Evolutionary conservation across 148 eudicot genomes (phyloP).

Genomic region (Diospyros kaki): DNA sequence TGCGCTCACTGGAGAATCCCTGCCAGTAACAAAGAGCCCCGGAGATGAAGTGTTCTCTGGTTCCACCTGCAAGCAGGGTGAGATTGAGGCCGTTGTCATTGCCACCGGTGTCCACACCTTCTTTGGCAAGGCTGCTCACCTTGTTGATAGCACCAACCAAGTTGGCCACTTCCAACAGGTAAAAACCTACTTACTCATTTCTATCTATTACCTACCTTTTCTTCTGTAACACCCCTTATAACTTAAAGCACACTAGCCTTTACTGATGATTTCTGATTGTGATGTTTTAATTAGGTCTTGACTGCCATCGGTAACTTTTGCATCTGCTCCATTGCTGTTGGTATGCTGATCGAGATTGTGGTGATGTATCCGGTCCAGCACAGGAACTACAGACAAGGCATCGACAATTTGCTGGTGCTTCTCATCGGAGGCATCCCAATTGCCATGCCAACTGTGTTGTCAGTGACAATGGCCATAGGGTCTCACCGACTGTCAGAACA

Average conservation of each 20-base stretch:
- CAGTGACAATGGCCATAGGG: conserved; percentile 85
- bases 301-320: conserved; percentile 80
- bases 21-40: conserved; percentile 57
- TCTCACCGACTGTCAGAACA: conserved; percentile 71
- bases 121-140: conserved; percentile 83
- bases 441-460: conserved; percentile 83
- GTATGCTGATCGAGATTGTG: conserved; percentile 52
- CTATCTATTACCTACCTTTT: no score
- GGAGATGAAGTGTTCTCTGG: conserved; percentile 71
- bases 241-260: no score
- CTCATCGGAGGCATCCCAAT: conserved; percentile 92
- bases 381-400: conserved; percentile 60
- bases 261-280: neutral
- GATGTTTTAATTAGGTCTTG: conserved; percentile 40
- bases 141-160: conserved; percentile 71
- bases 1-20: conserved; percentile 76
- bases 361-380: conserved; percentile 73
- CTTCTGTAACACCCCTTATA: no score
- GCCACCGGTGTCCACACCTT: conserved; percentile 76
- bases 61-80: conserved; percentile 81
- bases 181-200: neutral
- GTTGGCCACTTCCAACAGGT: conserved; percentile 78
- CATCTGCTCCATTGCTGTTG: conserved; percentile 59
- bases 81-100: conserved; percentile 66
- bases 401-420: conserved; percentile 71